A percentile compares a stretch with the other conserved stretches of the same genome.
These are phyloP conservation scores for Sclerotinia sclerotiorum DNA, from an alignment of 2,329 filamentous ascomycete genomes.

Conservation along the genomic window DNA sequence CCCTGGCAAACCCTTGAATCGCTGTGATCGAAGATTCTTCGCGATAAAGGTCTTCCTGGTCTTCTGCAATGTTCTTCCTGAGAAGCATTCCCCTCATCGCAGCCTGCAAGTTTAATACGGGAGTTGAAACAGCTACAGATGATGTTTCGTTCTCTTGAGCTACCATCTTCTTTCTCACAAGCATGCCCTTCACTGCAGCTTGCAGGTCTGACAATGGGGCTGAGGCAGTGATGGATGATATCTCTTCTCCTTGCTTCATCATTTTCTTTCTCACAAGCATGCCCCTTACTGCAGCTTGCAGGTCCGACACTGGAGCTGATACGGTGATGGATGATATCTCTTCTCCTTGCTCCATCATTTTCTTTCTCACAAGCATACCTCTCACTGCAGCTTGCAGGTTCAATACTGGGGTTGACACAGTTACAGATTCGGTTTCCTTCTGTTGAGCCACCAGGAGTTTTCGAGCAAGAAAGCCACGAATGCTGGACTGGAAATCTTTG, in stretches of 20 bases:
- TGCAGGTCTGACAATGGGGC: too few species aligned
- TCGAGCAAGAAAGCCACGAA: conserved; percentile 66
- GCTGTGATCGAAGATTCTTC: conserved; percentile 52
- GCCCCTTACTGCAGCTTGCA: conserved; percentile 40
- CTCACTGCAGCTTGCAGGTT: conserved; percentile 44
- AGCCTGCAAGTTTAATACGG: too few species aligned
- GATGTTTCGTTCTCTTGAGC: too few species aligned
- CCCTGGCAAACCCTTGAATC: conserved; percentile 65
- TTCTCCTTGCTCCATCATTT: conserved; percentile 3
- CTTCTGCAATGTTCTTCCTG: conserved; percentile 54
- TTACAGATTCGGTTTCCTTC: conserved; percentile 52
- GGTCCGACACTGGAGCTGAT: conserved; percentile 52
- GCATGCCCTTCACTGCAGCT: conserved; percentile 5
- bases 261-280: conserved; percentile 50
- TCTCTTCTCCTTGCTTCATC: too few species aligned
- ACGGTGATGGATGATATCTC: conserved; percentile 39
- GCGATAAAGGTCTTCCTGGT: conserved; percentile 53
- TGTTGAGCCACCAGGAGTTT: conserved; percentile 57
- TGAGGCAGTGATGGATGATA: too few species aligned
- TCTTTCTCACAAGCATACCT: conserved; percentile 50
- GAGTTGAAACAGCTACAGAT: too few species aligned
- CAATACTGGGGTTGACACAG: conserved; percentile 49
- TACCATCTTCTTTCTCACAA: background rate
- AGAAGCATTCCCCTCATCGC: conserved; percentile 45
- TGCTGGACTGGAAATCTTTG: conserved; percentile 62